A percentile compares a stretch with the other conserved stretches of the same genome.
phyloP scores from a whole-genome alignment of 2,329 filamentous ascomycete genomes.

The Xylaria sp. region DNA sequence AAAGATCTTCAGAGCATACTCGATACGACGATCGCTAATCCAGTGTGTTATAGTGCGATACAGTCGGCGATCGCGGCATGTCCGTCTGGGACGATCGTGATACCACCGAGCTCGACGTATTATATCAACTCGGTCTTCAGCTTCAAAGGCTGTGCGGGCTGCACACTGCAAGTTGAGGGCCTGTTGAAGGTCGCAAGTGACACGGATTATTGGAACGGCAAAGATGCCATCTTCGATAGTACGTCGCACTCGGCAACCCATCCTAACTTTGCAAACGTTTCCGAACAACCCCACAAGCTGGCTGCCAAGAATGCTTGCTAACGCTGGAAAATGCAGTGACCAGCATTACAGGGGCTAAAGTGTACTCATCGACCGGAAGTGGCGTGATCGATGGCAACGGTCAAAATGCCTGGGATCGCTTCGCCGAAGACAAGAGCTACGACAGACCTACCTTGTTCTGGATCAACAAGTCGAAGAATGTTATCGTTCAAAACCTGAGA shows the following conservation, averaged over 20 bases:
- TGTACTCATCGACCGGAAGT: constrained; percentile 30
- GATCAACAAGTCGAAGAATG: constrained; percentile 24
- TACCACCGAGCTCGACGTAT: constrained; percentile 24
- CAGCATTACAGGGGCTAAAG: constrained; percentile 26
- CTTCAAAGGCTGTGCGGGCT: constrained; percentile 30
- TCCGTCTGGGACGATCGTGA: constrained; percentile 33
- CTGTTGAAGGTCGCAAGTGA: constrained; percentile 27
- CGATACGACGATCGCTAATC: neutral
- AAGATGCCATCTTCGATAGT: constrained; percentile 26
- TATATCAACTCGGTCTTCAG: constrained; percentile 32
- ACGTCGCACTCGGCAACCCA: neutral
- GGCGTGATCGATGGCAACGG: constrained; percentile 35
- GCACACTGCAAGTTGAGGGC: constrained; percentile 28
- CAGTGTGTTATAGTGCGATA: constrained; percentile 17
- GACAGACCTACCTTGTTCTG: constrained; percentile 25
- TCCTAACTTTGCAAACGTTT: neutral
- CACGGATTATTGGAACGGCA: constrained; percentile 33
- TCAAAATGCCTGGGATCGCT: constrained; percentile 30
- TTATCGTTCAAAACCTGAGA: constrained; percentile 18
- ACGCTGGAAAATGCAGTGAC: constrained; percentile 19
- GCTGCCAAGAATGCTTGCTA: neutral
- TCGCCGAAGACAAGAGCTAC: constrained; percentile 27
- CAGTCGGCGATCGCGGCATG: constrained; percentile 29
- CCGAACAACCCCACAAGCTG: neutral
- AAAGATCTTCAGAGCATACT: neutral